Conservation (phyloP, 1,139 yeast genomes). For the Hansenula sp. region DNA sequence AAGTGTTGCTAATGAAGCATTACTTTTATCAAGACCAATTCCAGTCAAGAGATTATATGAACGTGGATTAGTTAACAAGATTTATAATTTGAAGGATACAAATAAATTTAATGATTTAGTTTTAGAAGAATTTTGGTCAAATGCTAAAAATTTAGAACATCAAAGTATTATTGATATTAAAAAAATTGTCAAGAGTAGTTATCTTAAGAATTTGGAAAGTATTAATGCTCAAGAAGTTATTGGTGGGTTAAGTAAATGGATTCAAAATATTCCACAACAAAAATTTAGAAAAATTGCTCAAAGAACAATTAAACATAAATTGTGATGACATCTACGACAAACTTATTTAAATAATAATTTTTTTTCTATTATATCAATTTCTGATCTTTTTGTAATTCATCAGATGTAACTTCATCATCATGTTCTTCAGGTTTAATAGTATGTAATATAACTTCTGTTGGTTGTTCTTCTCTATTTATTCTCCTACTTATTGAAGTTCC, state of each 20-base stretch:
- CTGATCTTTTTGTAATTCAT: background rate
- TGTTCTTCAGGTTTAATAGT: slow-evolving; percentile 25
- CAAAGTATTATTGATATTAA: slow-evolving; percentile 63
- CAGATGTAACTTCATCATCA: slow-evolving; percentile 19
- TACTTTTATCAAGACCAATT: slow-evolving; percentile 66
- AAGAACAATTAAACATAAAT: slow-evolving; percentile 58
- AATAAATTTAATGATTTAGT: slow-evolving; percentile 61
- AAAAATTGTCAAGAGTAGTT: slow-evolving; percentile 42
- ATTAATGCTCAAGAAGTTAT: slow-evolving; percentile 66
- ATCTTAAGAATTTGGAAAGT: slow-evolving; percentile 40
- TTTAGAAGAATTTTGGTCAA: slow-evolving; percentile 39
- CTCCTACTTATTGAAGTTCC: slow-evolving; percentile 42
- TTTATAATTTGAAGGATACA: slow-evolving; percentile 40
- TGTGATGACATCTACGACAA: slow-evolving; percentile 25
- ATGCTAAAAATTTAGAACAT: slow-evolving; percentile 47
- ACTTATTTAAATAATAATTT: no score
- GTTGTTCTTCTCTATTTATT: slow-evolving; percentile 24
- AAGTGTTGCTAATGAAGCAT: slow-evolving; percentile 70
- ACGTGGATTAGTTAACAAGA: slow-evolving; percentile 60
- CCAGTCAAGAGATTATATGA: slow-evolving; percentile 51
- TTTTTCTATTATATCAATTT: background rate
- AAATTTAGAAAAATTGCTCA: slow-evolving; percentile 55
- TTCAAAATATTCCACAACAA: slow-evolving; percentile 68
- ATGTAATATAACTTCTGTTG: slow-evolving; percentile 26
- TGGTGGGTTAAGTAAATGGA: slow-evolving; percentile 66